Evolutionary conservation across 495 filamentous ascomycete genomes (phyloP).

Genomic region (Aspergillus bridgeri): DNA sequence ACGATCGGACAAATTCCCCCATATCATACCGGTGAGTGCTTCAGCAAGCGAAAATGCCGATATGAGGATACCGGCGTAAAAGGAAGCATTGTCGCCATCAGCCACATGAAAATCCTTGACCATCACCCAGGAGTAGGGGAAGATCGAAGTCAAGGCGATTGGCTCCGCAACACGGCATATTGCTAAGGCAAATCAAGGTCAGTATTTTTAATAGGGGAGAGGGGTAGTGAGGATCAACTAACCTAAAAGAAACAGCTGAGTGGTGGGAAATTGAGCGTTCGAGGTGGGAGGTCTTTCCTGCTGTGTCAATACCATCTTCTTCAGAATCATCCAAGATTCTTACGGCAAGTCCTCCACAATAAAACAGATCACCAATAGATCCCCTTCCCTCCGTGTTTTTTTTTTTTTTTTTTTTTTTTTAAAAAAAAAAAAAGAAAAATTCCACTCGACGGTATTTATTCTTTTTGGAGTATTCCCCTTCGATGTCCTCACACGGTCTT

Average conservation of each 20-base stretch:
- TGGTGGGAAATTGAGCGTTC: slow-evolving; percentile 60
- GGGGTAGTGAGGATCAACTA: slow-evolving; percentile 18
- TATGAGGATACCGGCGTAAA: slow-evolving; percentile 82
- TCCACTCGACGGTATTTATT: no score
- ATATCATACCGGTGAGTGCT: slow-evolving; percentile 76
- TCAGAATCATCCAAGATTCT: slow-evolving; percentile 41
- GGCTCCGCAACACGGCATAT: slow-evolving; percentile 83
- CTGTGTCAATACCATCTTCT: slow-evolving; percentile 53
- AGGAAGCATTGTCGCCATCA: slow-evolving; percentile 65
- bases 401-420: neutral
- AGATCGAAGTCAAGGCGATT: slow-evolving; percentile 82
- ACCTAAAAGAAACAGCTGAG: slow-evolving; percentile 81
- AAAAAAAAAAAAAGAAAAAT: no score
- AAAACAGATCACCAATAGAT: slow-evolving; percentile 12
- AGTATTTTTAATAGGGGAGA: neutral
- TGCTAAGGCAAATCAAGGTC: slow-evolving; percentile 38
- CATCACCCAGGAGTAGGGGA: slow-evolving; percentile 84
- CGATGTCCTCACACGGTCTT: no score
- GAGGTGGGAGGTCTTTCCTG: slow-evolving; percentile 40
- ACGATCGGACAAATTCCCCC: slow-evolving; percentile 78
- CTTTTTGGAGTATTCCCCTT: no score
- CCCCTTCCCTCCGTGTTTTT: slow-evolving; percentile 7
- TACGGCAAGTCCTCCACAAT: slow-evolving; percentile 40
- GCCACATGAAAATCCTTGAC: slow-evolving; percentile 70
- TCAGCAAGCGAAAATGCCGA: slow-evolving; percentile 81